Evolutionary conservation across 2,329 filamentous ascomycete species (phyloP), one percentile per base, ranked within the genome.

Genomic region (Didymella pomorum): DNA sequence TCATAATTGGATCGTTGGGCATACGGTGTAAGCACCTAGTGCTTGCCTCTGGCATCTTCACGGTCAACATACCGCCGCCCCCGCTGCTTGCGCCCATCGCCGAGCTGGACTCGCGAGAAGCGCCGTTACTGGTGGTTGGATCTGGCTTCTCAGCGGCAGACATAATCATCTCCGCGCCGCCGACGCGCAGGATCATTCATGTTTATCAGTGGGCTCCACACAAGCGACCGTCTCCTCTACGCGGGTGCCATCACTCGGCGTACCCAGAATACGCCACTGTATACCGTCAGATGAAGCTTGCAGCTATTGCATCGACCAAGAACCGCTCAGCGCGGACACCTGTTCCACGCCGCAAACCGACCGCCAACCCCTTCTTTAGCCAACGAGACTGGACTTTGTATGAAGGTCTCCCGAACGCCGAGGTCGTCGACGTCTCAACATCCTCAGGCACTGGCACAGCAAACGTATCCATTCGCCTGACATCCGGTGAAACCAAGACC

Each of bases 121-220:
- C 71, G 3, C 82, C 84, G 0, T 67, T 87, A 1, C 78, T 88
- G 4, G 81, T 87, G 6, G 78, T 88, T 47, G 86, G 86, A 6
- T 87, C 85, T 9, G 86, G 86, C 0, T 88, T 87, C 71, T 86
- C 84, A 2, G 86, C 86, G 2, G 86, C 86, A 25, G 86, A 88
- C 73, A 78, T 83, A 3, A 87, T 87, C 48, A 82, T 87, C 37
- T 86, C 84, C 6, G 78, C 82, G 20, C 76, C 80, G 26, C 70
- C 77, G 14, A 66, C 75, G n/a, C 82, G 82, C 45, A 83, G 79
- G 52, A 81, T 88, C 42, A 72, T 87, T n/a, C 86, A 88, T 64
- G 70, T 87, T 51, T 88, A 82, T 70, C 83, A 83, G 68, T 88
- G 86, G 86, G 78, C 80, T n/a, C 83, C 84, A 0, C 79, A 84